Percentiles rank a stretch among this genome's conserved stretches.
Conservation (phyloP, 495 filamentous ascomycete species). For the Stereocaulon alpinum region DNA sequence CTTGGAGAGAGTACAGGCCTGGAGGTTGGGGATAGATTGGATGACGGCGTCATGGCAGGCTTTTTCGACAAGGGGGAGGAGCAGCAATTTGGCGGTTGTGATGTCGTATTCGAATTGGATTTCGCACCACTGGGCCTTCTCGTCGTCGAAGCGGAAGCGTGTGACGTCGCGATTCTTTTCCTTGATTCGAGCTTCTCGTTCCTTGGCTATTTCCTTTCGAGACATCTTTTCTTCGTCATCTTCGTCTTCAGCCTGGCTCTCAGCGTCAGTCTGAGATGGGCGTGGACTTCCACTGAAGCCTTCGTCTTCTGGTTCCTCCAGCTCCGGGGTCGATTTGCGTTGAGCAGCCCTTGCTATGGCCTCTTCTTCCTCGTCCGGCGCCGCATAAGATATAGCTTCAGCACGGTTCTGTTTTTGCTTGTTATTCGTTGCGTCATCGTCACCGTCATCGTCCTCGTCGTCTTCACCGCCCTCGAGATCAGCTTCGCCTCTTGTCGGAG, state of each 20-base stretch:
- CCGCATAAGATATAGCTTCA: constrained; percentile 81
- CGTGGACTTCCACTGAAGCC: constrained; percentile 43
- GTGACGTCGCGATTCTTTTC: constrained; percentile 53
- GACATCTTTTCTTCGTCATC: constrained; percentile 33
- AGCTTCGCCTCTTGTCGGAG: constrained; percentile 30
- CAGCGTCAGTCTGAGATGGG: constrained; percentile 32
- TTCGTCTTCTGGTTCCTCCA: constrained; percentile 42
- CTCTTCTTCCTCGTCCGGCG: constrained; percentile 84
- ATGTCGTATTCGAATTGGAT: constrained; percentile 78
- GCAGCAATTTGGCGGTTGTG: constrained; percentile 77
- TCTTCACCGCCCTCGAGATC: constrained; percentile 48
- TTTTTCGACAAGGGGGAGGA: constrained; percentile 78
- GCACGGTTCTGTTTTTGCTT: constrained; percentile 62
- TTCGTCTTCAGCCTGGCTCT: constrained; percentile 37
- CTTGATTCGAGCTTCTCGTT: constrained; percentile 58
- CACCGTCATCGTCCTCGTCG: constrained; percentile 65
- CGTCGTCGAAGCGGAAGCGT: constrained; percentile 70
- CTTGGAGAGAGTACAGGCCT: constrained; percentile 57
- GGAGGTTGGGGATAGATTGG: constrained; percentile 71
- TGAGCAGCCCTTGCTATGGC: constrained; percentile 50
- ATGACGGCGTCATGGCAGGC: constrained; percentile 68
- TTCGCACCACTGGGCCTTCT: constrained; percentile 60
- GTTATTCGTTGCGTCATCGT: constrained; percentile 76
- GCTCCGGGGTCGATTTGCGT: constrained; percentile 41
- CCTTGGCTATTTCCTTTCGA: constrained; percentile 26